Base-by-base conservation (phyloP, 2,329 filamentous ascomycete species). In the Coleophoma eucalyptorum region DNA sequence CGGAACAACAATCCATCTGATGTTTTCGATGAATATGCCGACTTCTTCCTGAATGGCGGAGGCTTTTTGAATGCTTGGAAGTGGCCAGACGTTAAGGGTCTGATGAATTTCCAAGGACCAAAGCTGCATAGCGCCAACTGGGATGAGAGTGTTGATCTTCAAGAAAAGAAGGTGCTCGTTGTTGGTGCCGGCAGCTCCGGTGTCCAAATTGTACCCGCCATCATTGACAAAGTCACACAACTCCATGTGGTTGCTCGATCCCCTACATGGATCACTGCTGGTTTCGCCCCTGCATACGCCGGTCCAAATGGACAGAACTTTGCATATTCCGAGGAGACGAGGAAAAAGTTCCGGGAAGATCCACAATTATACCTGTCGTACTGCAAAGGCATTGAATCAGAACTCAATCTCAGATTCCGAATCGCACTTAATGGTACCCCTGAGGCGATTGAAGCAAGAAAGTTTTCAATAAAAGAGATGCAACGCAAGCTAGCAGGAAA, bases 141-240 rank as follows among this genome's bases (percentile, higher is more conserved):
- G 78, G 74, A 76, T 1, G 65, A 72, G 32, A 58, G 67, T 18
- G 76, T 77, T 45, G 71, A 77, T 50, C 72, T 70, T 52, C 55
- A 66, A 15, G 71, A 69, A 52, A 80, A 80, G 59, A 70, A 65
- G 0, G 72, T 81, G 11, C 76, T 73, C 3, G 67, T 81, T 18
- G 77, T 81, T 45, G 78, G 78, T 12, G 79, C 78, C 46, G 78
- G 78, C 5, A 72, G 77, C 19, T 79, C 75, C 0, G 78, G 75
- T 0, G 70, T 80, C 15, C 79, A 81, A 53, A 65, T 81, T 7
- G 61, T 81, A 7, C 77, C 79, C 0, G 69, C 72, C n/a, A 72
- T 82, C 32, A 32, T 33, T 15, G 3, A 11, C 72, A 74, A 47
- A 37, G 48, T 49, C 4, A 19, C 33, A n/a, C 13, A 49, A 4